Evolutionary conservation across 2,329 filamentous ascomycete genomes (phyloP).

Genomic region (Hymenoscyphus salicellus): DNA sequence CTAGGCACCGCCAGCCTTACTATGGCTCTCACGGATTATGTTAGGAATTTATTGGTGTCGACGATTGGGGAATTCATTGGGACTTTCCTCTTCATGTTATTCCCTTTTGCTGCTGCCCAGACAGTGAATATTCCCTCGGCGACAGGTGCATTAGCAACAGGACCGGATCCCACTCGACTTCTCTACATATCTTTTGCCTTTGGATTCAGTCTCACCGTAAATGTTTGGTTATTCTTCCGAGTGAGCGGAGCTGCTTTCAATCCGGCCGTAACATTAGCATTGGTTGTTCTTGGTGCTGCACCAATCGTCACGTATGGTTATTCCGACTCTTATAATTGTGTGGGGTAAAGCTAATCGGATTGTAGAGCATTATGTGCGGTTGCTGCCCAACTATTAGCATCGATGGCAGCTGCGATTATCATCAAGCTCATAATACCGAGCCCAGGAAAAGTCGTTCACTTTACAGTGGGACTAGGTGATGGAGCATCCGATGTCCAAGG

Average conservation of each 20-base stretch:
- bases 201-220: slow-evolving; percentile 42
- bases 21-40: background rate
- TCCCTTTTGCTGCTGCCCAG: background rate
- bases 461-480: slow-evolving; percentile 12
- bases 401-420: slow-evolving; percentile 36
- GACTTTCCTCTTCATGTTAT: slow-evolving; percentile 9
- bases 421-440: slow-evolving; percentile 40
- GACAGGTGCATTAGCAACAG: background rate
- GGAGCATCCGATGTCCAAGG: slow-evolving; percentile 6
- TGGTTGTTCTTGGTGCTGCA: slow-evolving; percentile 36
- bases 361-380: background rate
- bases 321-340: slow-evolving; percentile 14
- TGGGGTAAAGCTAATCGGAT: background rate
- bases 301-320: slow-evolving; percentile 25
- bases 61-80: slow-evolving; percentile 10
- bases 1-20: background rate
- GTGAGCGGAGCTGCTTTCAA: slow-evolving; percentile 50
- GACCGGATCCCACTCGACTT: background rate
- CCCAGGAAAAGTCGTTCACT: slow-evolving; percentile 19
- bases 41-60: slow-evolving; percentile 4
- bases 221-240: slow-evolving; percentile 52
- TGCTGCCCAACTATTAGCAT: slow-evolving; percentile 21
- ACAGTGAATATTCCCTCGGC: background rate
- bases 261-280: slow-evolving; percentile 40
- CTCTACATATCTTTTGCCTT: slow-evolving; percentile 31